Conservation (phyloP, 2,329 filamentous ascomycete species). For the Aspergillus costaricaensis region DNA sequence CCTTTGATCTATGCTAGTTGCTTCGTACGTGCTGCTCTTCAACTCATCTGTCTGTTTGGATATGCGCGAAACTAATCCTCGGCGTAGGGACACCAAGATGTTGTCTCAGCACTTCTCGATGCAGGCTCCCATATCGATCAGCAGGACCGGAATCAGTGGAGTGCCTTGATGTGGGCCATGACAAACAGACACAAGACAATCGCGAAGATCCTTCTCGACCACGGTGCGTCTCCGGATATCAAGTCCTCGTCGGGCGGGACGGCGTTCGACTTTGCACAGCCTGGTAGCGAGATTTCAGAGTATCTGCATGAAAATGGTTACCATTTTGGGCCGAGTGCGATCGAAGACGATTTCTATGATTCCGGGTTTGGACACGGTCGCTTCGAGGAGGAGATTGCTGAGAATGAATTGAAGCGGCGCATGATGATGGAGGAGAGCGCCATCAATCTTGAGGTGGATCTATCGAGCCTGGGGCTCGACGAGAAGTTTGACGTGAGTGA, state of each 20-base stretch:
- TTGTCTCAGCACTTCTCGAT: conserved; percentile 79
- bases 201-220: conserved; percentile 86
- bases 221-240: conserved; percentile 91
- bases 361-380: conserved; percentile 87
- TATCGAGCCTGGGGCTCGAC: conserved; percentile 93
- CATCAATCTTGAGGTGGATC: conserved; percentile 90
- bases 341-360: conserved; percentile 84
- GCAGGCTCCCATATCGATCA: conserved; percentile 87
- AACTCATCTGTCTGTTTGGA: neutral
- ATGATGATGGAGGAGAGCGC: conserved; percentile 99
- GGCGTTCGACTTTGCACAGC: conserved; percentile 92
- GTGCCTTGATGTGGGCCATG: conserved; percentile 99
- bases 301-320: conserved; percentile 96
- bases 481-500: conserved; percentile 81
- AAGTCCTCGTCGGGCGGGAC: conserved; percentile 93
- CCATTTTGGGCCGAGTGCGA: conserved; percentile 49
- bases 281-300: conserved; percentile 93
- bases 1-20: conserved; percentile 97
- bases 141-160: conserved; percentile 97
- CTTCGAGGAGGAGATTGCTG: conserved; percentile 96
- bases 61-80: neutral
- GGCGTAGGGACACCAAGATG: conserved; percentile 76
- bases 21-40: conserved; percentile 65
- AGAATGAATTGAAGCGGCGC: conserved; percentile 89
- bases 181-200: conserved; percentile 97